These are phyloP conservation scores for Spergularia marina DNA, from an alignment of 148 eudicot species.

Conservation along the genomic window DNA sequence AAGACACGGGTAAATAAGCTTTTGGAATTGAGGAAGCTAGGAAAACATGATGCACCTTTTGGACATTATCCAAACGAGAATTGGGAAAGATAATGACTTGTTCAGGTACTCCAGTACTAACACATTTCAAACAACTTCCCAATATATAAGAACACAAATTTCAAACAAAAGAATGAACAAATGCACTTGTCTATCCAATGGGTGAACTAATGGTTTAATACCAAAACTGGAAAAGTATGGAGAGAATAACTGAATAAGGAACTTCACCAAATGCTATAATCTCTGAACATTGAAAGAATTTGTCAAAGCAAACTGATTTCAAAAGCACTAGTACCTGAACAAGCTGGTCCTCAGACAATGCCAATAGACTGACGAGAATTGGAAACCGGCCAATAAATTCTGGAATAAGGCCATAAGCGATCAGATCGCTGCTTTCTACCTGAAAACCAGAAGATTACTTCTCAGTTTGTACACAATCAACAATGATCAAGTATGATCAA, in stretches of 20 bases:
- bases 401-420: conserved; percentile 91
- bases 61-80: not conserved
- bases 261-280: not conserved
- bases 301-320: not conserved
- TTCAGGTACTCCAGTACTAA: not conserved
- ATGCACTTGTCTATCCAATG: conserved; percentile 7
- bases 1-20: not conserved
- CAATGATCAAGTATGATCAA: not conserved
- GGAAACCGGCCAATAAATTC: conserved; percentile 97
- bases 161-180: not conserved
- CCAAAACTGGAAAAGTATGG: not conserved
- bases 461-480: not conserved
- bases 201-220: not conserved
- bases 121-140: not conserved
- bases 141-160: not conserved
- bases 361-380: conserved; percentile 75
- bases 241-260: not conserved
- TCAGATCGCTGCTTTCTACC: conserved; percentile 94
- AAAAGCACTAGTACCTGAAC: conserved; percentile 57
- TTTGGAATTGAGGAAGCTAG: not conserved
- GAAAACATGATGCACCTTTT: not conserved
- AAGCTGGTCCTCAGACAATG: conserved; percentile 89
- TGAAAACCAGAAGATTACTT: conserved; percentile 33
- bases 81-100: not conserved
- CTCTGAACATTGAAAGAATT: not conserved